These are phyloP conservation scores for Cryptosporidium andersoni DNA, from an alignment of 169 alveolate species.

Conservation along the genomic window DNA sequence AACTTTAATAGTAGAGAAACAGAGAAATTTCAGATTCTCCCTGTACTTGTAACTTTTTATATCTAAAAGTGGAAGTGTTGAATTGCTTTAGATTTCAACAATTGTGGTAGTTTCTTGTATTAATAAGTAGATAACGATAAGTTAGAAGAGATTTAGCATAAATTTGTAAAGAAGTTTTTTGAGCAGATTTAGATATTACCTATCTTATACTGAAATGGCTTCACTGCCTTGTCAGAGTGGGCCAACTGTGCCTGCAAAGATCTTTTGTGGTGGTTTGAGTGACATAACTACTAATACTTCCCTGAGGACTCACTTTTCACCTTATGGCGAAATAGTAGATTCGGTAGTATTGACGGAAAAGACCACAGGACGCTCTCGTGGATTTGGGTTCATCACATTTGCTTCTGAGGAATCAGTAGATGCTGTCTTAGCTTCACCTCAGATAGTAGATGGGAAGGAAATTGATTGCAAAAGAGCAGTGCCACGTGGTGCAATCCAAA, in stretches of 20 bases:
- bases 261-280: constrained; percentile 80
- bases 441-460: constrained; percentile 81
- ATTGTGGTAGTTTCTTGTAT: constrained; percentile 72
- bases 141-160: constrained; percentile 73
- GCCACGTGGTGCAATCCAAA: constrained; percentile 75
- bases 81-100: constrained; percentile 66
- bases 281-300: constrained; percentile 77
- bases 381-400: constrained; percentile 91
- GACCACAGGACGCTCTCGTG: constrained; percentile 88
- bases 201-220: constrained; percentile 8
- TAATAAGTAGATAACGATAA: constrained; percentile 71
- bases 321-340: constrained; percentile 78
- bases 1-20: too few relatives aligned
- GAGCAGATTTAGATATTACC: background rate
- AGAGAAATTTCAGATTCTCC: too few relatives aligned
- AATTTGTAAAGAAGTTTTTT: background rate
- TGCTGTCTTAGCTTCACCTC: constrained; percentile 78
- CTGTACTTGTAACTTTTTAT: too few relatives aligned
- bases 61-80: constrained; percentile 17
- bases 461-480: constrained; percentile 85
- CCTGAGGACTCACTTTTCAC: constrained; percentile 75
- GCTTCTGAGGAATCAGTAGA: constrained; percentile 76
- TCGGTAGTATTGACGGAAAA: constrained; percentile 78
- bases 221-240: constrained; percentile 19
- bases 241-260: constrained; percentile 75